Evolutionary conservation across 805 yeast genomes (phyloP), one percentile per base, ranked within the genome.

Genomic region (Kodamaea fukazawae): DNA sequence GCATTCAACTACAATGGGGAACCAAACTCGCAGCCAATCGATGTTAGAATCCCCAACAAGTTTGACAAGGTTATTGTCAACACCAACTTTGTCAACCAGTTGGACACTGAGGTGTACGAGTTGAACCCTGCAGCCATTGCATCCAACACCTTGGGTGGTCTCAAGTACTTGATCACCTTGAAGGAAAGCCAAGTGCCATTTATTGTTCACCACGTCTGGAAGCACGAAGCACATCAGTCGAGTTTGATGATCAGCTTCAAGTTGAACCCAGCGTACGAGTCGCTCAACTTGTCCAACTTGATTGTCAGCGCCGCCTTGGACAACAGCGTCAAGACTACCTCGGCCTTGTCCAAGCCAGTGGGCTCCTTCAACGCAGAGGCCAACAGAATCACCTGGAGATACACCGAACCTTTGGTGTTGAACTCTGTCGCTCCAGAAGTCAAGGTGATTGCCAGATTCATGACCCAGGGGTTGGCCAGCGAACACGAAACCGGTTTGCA

Each of bases 321-420:
- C 32, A 67, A 72, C 12, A 84, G 82, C 27, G 82, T 85, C 8
- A 73, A 78, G 12, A 74, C 83, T 3, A 66, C 80, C 1, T 71
- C 82, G 14, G 97, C 96, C 1, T 80, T 89, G 45, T 84, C 96
- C 3, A 87, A 86, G 58, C 99, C 99, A 4, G 81, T 85, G 41
- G 98, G 97, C 42, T 78, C 95, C 1, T 91, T 89, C 71, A 87
- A 83, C 62, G 83, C 79, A 54, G 97, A 89, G 38, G 81, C 79
- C 55, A 83, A 79, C 50, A 78, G 97, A 62, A 82, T 93, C 42
- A 83, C 93, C 0, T 90, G 97, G 96, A 78, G 84, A 57, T 79
- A 80, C 50, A 45, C 51, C 20, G 46, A 61, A 7, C 72, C 78
- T 3, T 47, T 76, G 27, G 51, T 47, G 4, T 67, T 77, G 42